phyloP scores from a whole-genome alignment of 2,329 filamentous ascomycete species.

The Trichoderma sp. region DNA sequence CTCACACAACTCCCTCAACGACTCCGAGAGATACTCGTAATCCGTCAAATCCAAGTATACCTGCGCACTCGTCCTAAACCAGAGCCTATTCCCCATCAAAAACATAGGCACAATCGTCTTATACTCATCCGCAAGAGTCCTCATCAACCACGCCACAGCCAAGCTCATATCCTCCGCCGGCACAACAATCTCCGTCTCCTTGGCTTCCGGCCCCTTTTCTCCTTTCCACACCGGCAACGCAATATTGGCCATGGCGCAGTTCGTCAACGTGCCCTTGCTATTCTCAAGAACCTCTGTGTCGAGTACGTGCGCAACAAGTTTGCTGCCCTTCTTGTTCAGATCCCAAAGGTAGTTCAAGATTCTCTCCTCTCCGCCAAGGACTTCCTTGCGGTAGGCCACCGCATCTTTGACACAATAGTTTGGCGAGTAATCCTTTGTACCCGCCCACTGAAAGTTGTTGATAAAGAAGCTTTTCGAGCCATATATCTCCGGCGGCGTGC shows the following conservation, averaged over 20 bases:
- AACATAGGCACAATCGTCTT: slow-evolving; percentile 72
- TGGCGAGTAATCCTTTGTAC: slow-evolving; percentile 71
- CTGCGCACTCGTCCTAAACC: slow-evolving; percentile 76
- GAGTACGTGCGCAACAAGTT: slow-evolving; percentile 60
- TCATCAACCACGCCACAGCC: slow-evolving; percentile 60
- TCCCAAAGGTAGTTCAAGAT: slow-evolving; percentile 65
- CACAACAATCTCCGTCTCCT: slow-evolving; percentile 36
- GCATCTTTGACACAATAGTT: slow-evolving; percentile 73
- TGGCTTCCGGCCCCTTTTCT: slow-evolving; percentile 31
- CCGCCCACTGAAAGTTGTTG: slow-evolving; percentile 72
- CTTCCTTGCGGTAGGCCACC: slow-evolving; percentile 67
- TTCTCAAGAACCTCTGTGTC: slow-evolving; percentile 75
- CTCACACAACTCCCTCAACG: slow-evolving; percentile 54
- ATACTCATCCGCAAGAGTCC: slow-evolving; percentile 57
- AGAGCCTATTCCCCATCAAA: slow-evolving; percentile 62
- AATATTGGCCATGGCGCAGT: slow-evolving; percentile 73
- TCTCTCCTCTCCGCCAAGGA: slow-evolving; percentile 71
- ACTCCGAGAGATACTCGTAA: slow-evolving; percentile 68
- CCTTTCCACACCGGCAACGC: slow-evolving; percentile 62
- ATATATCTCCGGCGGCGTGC: slow-evolving; percentile 44
- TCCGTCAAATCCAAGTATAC: slow-evolving; percentile 80
- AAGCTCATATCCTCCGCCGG: slow-evolving; percentile 36
- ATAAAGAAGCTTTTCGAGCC: slow-evolving; percentile 62
- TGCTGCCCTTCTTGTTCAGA: slow-evolving; percentile 66
- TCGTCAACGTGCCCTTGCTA: slow-evolving; percentile 57